phyloP scores from a whole-genome alignment of 225 moss, liverwort and hornwort genomes.

The Polytrichum formosum region DNA sequence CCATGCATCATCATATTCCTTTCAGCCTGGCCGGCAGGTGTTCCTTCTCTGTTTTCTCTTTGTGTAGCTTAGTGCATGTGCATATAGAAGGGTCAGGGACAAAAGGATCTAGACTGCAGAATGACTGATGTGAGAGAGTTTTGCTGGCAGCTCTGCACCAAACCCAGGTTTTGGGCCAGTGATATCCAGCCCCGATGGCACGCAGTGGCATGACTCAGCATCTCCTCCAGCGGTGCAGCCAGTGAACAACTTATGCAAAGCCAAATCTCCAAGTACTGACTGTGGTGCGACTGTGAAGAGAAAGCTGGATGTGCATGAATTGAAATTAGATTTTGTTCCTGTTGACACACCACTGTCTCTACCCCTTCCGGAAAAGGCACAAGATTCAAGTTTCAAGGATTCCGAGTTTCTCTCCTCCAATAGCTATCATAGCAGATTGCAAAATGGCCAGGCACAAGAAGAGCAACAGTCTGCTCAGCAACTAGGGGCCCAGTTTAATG shows the following conservation, averaged over 20 bases:
- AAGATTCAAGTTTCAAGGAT: slow-evolving; percentile 17
- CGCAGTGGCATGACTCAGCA: slow-evolving; percentile 56
- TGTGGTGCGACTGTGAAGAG: slow-evolving; percentile 20
- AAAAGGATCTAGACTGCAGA: too few species aligned
- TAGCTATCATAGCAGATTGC: slow-evolving; percentile 6
- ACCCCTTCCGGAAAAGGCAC: slow-evolving; percentile 15
- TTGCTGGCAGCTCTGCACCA: slow-evolving; percentile 43
- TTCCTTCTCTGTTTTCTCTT: too few species aligned
- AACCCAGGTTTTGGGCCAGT: slow-evolving; percentile 42
- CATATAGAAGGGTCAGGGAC: too few species aligned
- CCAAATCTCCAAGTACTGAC: slow-evolving; percentile 30
- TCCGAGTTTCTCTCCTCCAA: slow-evolving; percentile 10
- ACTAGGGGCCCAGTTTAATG: slow-evolving; percentile 27
- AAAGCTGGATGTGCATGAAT: slow-evolving; percentile 15
- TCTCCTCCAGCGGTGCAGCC: slow-evolving; percentile 42
- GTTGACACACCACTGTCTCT: slow-evolving; percentile 18
- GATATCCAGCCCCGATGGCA: slow-evolving; percentile 24
- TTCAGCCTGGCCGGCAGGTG: too few species aligned
- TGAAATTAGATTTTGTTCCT: slow-evolving; percentile 36
- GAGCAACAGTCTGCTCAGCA: slow-evolving; percentile 33
- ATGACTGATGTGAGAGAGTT: background rate
- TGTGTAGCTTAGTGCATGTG: too few species aligned
- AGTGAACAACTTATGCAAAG: slow-evolving; percentile 22
- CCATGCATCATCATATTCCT: too few species aligned
- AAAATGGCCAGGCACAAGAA: slow-evolving; percentile 1